These are phyloP conservation scores for Excoecaria cochinchinensis DNA, from an alignment of 345 rosid genomes.

Conservation along the genomic window DNA sequence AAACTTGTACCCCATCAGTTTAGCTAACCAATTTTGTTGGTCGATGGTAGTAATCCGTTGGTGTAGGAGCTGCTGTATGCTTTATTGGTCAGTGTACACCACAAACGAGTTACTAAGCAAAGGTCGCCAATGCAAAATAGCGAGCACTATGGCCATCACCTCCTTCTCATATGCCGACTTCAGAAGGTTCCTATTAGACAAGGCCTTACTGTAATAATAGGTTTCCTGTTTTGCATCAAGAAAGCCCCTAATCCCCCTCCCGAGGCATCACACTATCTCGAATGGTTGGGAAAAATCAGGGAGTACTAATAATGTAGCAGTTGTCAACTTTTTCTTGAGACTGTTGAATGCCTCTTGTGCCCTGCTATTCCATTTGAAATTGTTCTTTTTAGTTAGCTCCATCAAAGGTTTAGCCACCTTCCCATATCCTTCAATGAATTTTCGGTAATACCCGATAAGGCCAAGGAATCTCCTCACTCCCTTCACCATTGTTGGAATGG, in stretches of 20 bases:
- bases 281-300: neutral
- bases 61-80: neutral
- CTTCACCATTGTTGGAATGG: neutral
- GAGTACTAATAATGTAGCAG: neutral
- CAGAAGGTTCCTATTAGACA: neutral
- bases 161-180: neutral
- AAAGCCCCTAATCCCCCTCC: neutral
- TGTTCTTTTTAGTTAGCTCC: neutral
- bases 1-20: neutral
- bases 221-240: neutral
- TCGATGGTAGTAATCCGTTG: too few relatives aligned
- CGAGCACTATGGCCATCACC: neutral
- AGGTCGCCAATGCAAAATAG: neutral
- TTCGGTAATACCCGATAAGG: neutral
- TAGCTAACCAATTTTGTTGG: neutral
- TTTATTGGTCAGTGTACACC: neutral
- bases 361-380: neutral
- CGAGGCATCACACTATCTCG: neutral
- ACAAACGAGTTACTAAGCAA: neutral
- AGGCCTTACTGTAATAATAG: neutral
- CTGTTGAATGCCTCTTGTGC: neutral
- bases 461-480: neutral
- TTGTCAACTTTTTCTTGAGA: neutral
- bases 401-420: neutral
- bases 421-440: neutral